Evolutionary conservation across 805 yeast genomes (phyloP).

Genomic region (Candida ficus): DNA sequence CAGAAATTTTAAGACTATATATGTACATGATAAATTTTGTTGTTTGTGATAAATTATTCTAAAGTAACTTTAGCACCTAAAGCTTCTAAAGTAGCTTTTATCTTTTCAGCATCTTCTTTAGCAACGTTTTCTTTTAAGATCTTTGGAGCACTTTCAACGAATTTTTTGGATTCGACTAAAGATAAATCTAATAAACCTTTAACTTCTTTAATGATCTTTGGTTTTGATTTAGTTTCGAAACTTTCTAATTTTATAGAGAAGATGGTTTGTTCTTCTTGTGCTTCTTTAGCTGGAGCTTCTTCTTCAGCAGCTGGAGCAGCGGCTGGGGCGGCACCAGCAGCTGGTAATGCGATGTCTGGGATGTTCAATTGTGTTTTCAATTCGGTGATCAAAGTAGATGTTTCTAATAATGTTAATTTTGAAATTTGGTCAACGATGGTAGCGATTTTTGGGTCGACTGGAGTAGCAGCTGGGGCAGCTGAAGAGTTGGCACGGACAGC

Average conservation of each 20-base stretch:
- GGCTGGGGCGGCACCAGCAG: conserved; percentile 54
- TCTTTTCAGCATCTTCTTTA: conserved; percentile 97
- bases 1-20: conserved; percentile 3
- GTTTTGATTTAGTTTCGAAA: conserved; percentile 91
- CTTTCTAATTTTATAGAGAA: conserved; percentile 89
- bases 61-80: conserved; percentile 90
- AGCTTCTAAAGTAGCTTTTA: conserved; percentile 86
- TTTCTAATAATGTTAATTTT: conserved; percentile 85
- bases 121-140: conserved; percentile 90
- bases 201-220: conserved; percentile 96
- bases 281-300: conserved; percentile 71
- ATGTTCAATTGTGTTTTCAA: conserved; percentile 80
- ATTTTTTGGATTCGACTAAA: conserved; percentile 94
- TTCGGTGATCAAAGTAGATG: conserved; percentile 79
- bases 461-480: conserved; percentile 53
- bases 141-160: conserved; percentile 97
- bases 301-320: conserved; percentile 53
- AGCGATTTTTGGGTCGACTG: conserved; percentile 84
- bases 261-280: conserved; percentile 85
- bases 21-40: conserved; percentile 5
- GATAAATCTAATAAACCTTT: conserved; percentile 87
- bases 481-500: conserved; percentile 35
- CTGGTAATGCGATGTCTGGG: conserved; percentile 87
- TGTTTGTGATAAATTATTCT: conserved; percentile 45
- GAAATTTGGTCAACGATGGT: conserved; percentile 89